Conservation (phyloP, 108 stramenopile genomes). For the Aureococcus anophagefferens region DNA sequence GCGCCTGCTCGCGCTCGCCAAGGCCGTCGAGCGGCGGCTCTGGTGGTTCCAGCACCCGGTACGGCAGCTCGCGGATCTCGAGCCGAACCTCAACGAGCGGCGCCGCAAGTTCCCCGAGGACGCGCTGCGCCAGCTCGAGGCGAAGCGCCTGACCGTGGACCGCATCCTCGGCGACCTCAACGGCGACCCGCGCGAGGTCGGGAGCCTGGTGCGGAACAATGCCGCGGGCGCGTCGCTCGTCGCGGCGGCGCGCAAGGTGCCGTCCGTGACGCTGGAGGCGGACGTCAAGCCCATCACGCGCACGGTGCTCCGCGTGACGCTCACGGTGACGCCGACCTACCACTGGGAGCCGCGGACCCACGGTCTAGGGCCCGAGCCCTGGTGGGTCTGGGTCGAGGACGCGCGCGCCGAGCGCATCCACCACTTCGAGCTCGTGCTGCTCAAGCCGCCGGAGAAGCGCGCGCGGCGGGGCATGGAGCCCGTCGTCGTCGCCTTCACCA, state of each 20-base stretch:
- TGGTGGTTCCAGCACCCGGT: slow-evolving; percentile 95
- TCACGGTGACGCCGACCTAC: slow-evolving; percentile 65
- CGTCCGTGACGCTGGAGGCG: slow-evolving; percentile 61
- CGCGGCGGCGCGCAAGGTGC: slow-evolving; percentile 61
- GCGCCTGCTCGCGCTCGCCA: slow-evolving; percentile 67
- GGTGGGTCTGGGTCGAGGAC: slow-evolving; percentile 96
- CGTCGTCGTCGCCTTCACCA: slow-evolving; percentile 64
- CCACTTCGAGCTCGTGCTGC: background rate
- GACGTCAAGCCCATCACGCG: slow-evolving; percentile 83
- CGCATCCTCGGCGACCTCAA: background rate
- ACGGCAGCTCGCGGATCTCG: slow-evolving; percentile 62
- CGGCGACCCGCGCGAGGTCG: slow-evolving; percentile 58
- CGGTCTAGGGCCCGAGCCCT: slow-evolving; percentile 54
- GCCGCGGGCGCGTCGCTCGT: slow-evolving; percentile 51
- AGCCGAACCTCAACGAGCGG: background rate
- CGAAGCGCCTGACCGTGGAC: slow-evolving; percentile 27
- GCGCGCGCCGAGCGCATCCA: slow-evolving; percentile 62
- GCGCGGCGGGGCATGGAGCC: slow-evolving; percentile 22
- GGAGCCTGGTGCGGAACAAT: slow-evolving; percentile 56
- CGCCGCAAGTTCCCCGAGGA: slow-evolving; percentile 46
- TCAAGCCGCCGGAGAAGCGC: background rate
- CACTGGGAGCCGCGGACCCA: slow-evolving; percentile 72
- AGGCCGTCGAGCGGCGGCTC: slow-evolving; percentile 78
- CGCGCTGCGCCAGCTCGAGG: slow-evolving; percentile 63
- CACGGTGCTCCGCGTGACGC: slow-evolving; percentile 51